Conservation (phyloP, 805 yeast species). For the Candida quercuum region DNA sequence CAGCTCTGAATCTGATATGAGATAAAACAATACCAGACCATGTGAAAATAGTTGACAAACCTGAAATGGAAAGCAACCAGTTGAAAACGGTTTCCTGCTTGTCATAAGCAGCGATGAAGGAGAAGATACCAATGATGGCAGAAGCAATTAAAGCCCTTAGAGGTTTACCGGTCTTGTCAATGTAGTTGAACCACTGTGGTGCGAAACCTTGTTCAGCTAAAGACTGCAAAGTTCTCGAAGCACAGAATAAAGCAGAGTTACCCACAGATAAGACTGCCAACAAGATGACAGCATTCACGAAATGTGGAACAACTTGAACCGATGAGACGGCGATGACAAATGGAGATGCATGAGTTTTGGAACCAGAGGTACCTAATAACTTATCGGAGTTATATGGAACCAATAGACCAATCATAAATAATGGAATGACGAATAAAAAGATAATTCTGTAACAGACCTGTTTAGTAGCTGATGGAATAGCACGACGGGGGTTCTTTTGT, state of each 20-base stretch:
- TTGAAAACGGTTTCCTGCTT: constrained; percentile 53
- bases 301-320: constrained; percentile 61
- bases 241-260: constrained; percentile 69
- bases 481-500: constrained; percentile 50
- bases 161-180: constrained; percentile 58
- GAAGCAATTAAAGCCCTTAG: constrained; percentile 47
- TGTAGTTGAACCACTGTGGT: constrained; percentile 46
- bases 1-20: constrained; percentile 55
- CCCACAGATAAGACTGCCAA: constrained; percentile 73
- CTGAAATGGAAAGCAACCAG: constrained; percentile 61
- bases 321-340: constrained; percentile 65
- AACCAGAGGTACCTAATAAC: constrained; percentile 43
- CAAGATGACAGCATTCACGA: constrained; percentile 70
- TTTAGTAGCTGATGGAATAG: constrained; percentile 59
- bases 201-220: constrained; percentile 68
- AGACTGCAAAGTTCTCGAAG: constrained; percentile 64
- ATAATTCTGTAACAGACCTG: constrained; percentile 63
- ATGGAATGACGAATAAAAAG: constrained; percentile 49
- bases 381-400: constrained; percentile 53
- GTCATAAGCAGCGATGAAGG: constrained; percentile 62
- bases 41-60: constrained; percentile 56
- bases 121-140: constrained; percentile 50
- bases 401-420: constrained; percentile 50
- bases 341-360: constrained; percentile 61
- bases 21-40: constrained; percentile 55